Conservation (phyloP, 2,329 filamentous ascomycete genomes). For the Ciborinia camelliae region DNA sequence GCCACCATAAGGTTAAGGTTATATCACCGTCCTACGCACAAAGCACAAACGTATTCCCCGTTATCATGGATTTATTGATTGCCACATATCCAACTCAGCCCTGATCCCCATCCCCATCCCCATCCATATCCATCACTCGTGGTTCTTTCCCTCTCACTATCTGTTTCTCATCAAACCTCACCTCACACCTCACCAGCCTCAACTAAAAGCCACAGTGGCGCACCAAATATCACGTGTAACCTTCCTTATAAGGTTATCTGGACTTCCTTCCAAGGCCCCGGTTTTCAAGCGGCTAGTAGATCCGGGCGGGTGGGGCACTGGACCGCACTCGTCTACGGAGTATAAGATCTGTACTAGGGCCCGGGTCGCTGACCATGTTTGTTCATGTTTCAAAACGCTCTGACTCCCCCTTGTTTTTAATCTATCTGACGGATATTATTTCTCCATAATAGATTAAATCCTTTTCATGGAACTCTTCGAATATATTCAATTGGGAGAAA, state of each 20-base stretch:
- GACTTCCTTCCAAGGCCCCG: no score
- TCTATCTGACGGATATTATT: conserved; percentile 14
- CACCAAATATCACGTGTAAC: no score
- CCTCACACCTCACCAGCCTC: neutral
- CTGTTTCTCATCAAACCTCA: no score
- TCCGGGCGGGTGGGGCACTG: neutral
- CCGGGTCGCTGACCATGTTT: neutral
- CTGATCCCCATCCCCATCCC: no score
- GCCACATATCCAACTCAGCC: no score
- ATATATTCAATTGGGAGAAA: neutral
- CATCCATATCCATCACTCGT: neutral
- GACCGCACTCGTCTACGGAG: neutral
- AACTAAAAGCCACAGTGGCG: neutral
- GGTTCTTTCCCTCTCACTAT: neutral
- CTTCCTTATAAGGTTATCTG: no score
- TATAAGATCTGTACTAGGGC: conserved; percentile 10
- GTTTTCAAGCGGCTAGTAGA: neutral
- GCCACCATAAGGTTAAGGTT: neutral
- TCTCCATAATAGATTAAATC: conserved; percentile 15
- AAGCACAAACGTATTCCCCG: no score
- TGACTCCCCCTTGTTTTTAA: neutral
- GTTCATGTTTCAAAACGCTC: conserved; percentile 5
- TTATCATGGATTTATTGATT: no score
- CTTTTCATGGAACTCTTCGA: no score
- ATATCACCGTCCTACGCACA: neutral